Percentiles rank a stretch among this genome's conserved stretches.
phyloP scores from a whole-genome alignment of 2,329 filamentous ascomycete genomes.

The Arachnopeziza araneosa region DNA sequence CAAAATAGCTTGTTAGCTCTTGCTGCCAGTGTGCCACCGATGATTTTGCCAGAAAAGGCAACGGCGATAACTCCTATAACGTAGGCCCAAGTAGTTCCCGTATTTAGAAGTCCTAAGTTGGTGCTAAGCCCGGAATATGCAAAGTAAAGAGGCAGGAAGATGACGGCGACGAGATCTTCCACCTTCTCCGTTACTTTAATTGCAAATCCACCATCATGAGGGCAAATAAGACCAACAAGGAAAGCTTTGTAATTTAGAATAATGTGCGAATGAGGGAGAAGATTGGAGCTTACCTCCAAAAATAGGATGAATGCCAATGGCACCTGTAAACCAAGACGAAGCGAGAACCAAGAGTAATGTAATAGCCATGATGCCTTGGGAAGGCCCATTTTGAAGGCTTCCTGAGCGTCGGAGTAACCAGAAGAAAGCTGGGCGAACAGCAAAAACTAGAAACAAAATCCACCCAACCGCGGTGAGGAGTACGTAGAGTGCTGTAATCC shows the following conservation, averaged over 20 bases:
- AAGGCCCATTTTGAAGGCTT: slow-evolving; percentile 81
- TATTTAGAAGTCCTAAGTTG: slow-evolving; percentile 76
- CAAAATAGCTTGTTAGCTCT: slow-evolving; percentile 72
- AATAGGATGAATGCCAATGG: slow-evolving; percentile 90
- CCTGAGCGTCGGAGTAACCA: slow-evolving; percentile 69
- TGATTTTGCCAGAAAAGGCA: slow-evolving; percentile 80
- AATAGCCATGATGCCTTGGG: slow-evolving; percentile 75
- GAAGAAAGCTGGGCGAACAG: slow-evolving; percentile 67
- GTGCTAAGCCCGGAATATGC: slow-evolving; percentile 86
- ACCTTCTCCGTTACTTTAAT: slow-evolving; percentile 92
- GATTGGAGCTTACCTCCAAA: slow-evolving; percentile 52
- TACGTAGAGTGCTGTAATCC: slow-evolving; percentile 79
- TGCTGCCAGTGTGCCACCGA: slow-evolving; percentile 76
- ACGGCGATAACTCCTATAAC: slow-evolving; percentile 76
- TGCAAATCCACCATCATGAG: slow-evolving; percentile 82
- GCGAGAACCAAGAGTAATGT: slow-evolving; percentile 74
- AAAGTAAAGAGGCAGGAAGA: slow-evolving; percentile 90
- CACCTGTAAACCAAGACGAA: slow-evolving; percentile 81
- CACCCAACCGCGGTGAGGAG: slow-evolving; percentile 71
- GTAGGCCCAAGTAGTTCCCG: slow-evolving; percentile 82
- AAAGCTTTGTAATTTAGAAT: slow-evolving; percentile 51
- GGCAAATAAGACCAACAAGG: slow-evolving; percentile 81
- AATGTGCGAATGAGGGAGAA: not conserved
- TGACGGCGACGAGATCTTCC: slow-evolving; percentile 77
- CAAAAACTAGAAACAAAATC: slow-evolving; percentile 67